Conservation (phyloP, 805 yeast species). For the Jamesozyma rosinii region DNA sequence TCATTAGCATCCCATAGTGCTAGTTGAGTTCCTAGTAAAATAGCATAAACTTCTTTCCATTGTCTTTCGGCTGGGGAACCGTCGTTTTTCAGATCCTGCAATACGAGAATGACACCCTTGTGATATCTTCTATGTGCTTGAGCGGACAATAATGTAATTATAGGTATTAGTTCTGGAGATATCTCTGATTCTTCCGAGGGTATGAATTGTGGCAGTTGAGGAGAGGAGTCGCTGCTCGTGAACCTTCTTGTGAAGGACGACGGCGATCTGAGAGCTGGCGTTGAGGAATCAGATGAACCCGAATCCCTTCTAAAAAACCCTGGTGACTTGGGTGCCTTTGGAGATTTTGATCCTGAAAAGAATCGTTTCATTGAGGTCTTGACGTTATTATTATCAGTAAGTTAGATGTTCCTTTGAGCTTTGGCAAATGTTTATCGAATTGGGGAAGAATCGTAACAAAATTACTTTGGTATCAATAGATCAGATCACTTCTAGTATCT, state of each 20-base stretch:
- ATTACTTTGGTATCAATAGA: too few species aligned
- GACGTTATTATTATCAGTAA: too few species aligned
- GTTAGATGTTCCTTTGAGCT: too few species aligned
- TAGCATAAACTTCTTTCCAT: constrained; percentile 92
- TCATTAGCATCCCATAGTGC: constrained; percentile 84
- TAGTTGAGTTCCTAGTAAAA: constrained; percentile 78
- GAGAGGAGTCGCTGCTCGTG: constrained; percentile 7
- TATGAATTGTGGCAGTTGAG: constrained; percentile 3
- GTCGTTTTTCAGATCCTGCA: constrained; percentile 68
- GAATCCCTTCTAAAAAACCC: constrained; percentile 15
- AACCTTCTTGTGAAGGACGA: constrained; percentile 7
- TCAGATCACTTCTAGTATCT: too few species aligned
- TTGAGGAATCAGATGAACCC: constrained; percentile 1
- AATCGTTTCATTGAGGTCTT: constrained; percentile 20
- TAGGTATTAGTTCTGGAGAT: constrained; percentile 46
- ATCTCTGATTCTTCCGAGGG: constrained; percentile 7
- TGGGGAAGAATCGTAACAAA: too few species aligned
- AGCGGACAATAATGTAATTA: constrained; percentile 63
- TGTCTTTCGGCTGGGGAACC: constrained; percentile 76
- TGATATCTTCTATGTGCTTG: constrained; percentile 66
- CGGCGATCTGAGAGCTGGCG: constrained; percentile 1
- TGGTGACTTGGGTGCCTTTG: constrained; percentile 23
- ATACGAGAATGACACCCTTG: constrained; percentile 66
- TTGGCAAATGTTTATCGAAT: too few species aligned
- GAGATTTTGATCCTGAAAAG: constrained; percentile 22